These are phyloP conservation scores for Paracamarosporium sp. DNA, from an alignment of 2,329 filamentous ascomycete species.

Conservation along the genomic window DNA sequence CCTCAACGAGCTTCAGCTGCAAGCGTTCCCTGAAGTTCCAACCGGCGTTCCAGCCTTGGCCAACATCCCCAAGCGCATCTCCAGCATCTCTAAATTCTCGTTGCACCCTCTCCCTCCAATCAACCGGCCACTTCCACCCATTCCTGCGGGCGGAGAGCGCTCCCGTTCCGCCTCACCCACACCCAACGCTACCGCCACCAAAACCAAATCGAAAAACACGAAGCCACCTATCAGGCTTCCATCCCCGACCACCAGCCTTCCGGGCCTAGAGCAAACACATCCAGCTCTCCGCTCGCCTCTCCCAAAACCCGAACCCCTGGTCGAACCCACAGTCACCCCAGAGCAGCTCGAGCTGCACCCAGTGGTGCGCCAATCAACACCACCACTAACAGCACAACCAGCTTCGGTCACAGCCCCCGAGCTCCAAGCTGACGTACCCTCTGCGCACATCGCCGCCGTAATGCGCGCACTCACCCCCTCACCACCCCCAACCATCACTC, in stretches of 20 bases:
- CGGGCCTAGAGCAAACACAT: conserved; percentile 4
- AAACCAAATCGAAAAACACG: neutral
- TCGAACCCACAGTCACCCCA: conserved; percentile 6
- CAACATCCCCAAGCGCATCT: conserved; percentile 13
- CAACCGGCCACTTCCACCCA: conserved; percentile 31
- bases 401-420: neutral
- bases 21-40: conserved; percentile 24
- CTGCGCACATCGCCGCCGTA: conserved; percentile 16
- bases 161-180: conserved; percentile 28
- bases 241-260: conserved; percentile 3
- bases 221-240: neutral
- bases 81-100: conserved; percentile 19
- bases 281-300: neutral
- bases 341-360: conserved; percentile 21
- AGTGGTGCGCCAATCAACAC: conserved; percentile 15
- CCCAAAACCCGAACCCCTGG: neutral
- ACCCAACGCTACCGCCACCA: conserved; percentile 8
- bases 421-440: conserved; percentile 10
- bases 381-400: neutral
- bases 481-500: conserved; percentile 1
- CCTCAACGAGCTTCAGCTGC: conserved; percentile 25
- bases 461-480: conserved; percentile 11
- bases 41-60: neutral
- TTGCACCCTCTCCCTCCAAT: conserved; percentile 23
- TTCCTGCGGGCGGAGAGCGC: conserved; percentile 21